Base-by-base conservation (phyloP, 148 eudicot species). In the Vaccinium darrowii region DNA sequence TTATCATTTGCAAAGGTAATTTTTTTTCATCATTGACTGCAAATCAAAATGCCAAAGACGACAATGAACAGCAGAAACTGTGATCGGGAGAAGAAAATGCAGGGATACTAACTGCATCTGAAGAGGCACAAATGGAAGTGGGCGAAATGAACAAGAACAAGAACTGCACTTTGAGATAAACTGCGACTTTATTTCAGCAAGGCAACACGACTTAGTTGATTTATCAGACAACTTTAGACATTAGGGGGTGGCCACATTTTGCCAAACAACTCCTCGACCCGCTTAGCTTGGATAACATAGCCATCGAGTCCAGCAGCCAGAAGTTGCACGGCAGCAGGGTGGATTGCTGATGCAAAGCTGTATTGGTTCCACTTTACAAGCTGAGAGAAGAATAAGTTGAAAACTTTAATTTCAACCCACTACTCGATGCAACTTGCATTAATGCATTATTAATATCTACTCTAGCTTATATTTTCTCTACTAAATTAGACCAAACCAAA, bases 221-320 rank as follows among this genome's bases (percentile, higher is more conserved):
- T 27, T 27, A 27, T 27, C 27, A 27, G 27, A 27, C 27, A 27
- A 7, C 62, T 82, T 90, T 81, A 94, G 78, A 96, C 98, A 82
- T 96, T 96, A n/a, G 99, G 99, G 19, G 99, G 99, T 51, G 99
- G 99, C 99, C 99, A 96, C 21, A 96, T 94, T 87, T 96, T 96
- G 21, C 93, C 97, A 56, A 96, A 94, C 18, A 93, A 87, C 81
- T 93, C 97, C 84, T 96, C 99, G 0, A 96, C 97, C 84, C 92
- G 89, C 86, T 86, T 92, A 14, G 96, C 88, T 92, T 96, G 97
- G 81, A 84, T 90, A 53, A 87, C 85, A 84, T 96, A 93, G 7
- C 99, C 95, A 25, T 94, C 96, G 86, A 96, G 81, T 78, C 99
- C 99, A 79, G 91, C 86, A 83, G 92, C 57, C 25, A 96, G 93